These are phyloP conservation scores for Hibiscus syriacus DNA, from an alignment of 345 rosid genomes.

Conservation along the genomic window DNA sequence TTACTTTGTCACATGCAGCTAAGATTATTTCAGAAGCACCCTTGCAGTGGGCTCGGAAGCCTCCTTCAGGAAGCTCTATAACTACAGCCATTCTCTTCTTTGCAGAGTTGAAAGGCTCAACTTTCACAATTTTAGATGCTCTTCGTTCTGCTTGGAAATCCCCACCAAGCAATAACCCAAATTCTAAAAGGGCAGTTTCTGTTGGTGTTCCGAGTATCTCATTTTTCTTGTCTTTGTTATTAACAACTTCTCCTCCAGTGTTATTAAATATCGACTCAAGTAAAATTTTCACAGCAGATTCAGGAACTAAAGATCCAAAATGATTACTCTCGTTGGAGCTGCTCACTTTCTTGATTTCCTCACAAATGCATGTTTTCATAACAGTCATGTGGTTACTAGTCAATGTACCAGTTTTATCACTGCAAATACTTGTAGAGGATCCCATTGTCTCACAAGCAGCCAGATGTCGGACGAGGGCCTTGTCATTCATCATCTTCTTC, in stretches of 20 bases:
- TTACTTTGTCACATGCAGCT: conserved; percentile 66
- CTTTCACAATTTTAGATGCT: conserved; percentile 51
- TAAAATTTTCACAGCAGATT: conserved; percentile 41
- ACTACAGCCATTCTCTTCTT: conserved; percentile 86
- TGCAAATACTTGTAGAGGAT: conserved; percentile 77
- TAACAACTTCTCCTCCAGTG: conserved; percentile 89
- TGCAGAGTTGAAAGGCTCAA: conserved; percentile 87
- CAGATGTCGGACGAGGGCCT: conserved; percentile 78
- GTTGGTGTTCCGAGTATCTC: conserved; percentile 97
- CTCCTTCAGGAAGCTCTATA: conserved; percentile 60
- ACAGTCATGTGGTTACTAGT: conserved; percentile 86
- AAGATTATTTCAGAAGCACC: conserved; percentile 88
- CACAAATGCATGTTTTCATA: conserved; percentile 69
- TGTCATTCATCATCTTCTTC: conserved; percentile 93
- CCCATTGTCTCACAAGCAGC: conserved; percentile 98
- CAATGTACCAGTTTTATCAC: conserved; percentile 89
- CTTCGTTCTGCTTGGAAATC: conserved; percentile 49
- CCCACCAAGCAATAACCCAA: conserved; percentile 78
- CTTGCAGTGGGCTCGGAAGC: conserved; percentile 59
- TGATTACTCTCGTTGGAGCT: conserved; percentile 23
- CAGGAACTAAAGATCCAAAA: conserved; percentile 50
- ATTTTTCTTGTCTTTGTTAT: conserved; percentile 35
- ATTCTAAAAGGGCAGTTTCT: conserved; percentile 83
- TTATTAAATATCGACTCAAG: conserved; percentile 75
- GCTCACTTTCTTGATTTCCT: conserved; percentile 40